Evolutionary conservation across 1,284 basidiomycete species (phyloP), one percentile per base, ranked within the genome.

Genomic region (Golubevia sp.): DNA sequence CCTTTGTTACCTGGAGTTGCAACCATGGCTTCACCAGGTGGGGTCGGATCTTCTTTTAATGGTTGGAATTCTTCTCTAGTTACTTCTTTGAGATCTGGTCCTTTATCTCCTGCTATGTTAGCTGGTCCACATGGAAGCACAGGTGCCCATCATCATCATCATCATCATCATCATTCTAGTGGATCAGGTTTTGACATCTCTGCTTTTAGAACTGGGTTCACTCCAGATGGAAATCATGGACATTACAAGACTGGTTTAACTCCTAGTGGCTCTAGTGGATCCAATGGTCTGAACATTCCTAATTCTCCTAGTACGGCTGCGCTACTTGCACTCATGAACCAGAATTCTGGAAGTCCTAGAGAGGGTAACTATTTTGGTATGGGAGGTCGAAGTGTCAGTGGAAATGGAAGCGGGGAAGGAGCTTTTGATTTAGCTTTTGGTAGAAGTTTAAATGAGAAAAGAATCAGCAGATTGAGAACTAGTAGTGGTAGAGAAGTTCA

Each of bases 31-130:
- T 78, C 74, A 7, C 76, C 76, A 2, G 38, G 38, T 44, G 11
- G 11, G 18, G 11, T 44, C 11, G 38, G 38, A 13, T 8, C 13
- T 44, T n/a, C n/a, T n/a, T n/a, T n/a, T n/a, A 13, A 44, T 44
- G 38, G 38, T 44, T 44, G 38, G 38, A 44, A 44, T 44, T 44
- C 38, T 13, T 44, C 38, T 44, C 18, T 44, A 11, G 30, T 11
- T 34, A n/a, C n/a, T n/a, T 94, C 93, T 0, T 88, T 97, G 27
- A 89, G 95, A 54, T 88, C 93, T 0, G 95, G 95, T 3, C 95
- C 94, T 0, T 89, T 97, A 49, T 93, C 91, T 5, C 94, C 95
- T 48, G 94, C 95, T 64, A 96, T 97, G 92, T 90, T 97, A 63
- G 90, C 92, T 34, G 94, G 92, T 15, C 94, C 94, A 1, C 89